Evolutionary conservation across 2,329 filamentous ascomycete genomes (phyloP).

Genomic region (Curvularia eragrostidis): DNA sequence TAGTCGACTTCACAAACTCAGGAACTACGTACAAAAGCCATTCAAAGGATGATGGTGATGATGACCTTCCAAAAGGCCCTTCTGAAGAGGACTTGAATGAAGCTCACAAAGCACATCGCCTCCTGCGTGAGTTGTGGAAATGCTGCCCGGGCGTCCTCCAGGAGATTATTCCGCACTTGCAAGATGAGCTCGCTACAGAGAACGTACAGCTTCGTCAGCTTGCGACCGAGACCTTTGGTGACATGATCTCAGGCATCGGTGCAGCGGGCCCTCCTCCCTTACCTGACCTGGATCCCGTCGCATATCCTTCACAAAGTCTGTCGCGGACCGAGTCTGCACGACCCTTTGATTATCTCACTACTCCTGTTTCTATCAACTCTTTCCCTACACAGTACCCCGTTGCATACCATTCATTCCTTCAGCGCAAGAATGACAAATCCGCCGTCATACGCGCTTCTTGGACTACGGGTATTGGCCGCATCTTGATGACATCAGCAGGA

Average conservation of each 20-base stretch:
- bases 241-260: conserved; percentile 92
- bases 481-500: conserved; percentile 88
- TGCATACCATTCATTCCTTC: conserved; percentile 84
- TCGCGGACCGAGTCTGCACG: conserved; percentile 38
- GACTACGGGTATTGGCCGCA: conserved; percentile 82
- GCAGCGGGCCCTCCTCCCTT: conserved; percentile 82
- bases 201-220: conserved; percentile 84
- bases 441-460: conserved; percentile 82
- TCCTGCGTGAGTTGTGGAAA: conserved; percentile 92
- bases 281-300: conserved; percentile 76
- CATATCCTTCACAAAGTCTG: conserved; percentile 79
- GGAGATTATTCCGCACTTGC: conserved; percentile 92
- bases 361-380: conserved; percentile 84
- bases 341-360: conserved; percentile 70
- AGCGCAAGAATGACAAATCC: conserved; percentile 85
- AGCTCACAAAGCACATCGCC: conserved; percentile 83
- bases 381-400: conserved; percentile 82
- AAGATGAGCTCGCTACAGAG: conserved; percentile 89
- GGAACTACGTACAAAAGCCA: conserved; percentile 29
- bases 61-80: conserved; percentile 63
- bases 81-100: conserved; percentile 87
- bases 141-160: conserved; percentile 86
- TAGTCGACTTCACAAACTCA: conserved; percentile 75
- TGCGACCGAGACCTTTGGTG: conserved; percentile 91
- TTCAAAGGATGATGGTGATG: conserved; percentile 52